Evolutionary conservation across 345 rosid species (phyloP).

Genomic region (Pelargonium nanum): DNA sequence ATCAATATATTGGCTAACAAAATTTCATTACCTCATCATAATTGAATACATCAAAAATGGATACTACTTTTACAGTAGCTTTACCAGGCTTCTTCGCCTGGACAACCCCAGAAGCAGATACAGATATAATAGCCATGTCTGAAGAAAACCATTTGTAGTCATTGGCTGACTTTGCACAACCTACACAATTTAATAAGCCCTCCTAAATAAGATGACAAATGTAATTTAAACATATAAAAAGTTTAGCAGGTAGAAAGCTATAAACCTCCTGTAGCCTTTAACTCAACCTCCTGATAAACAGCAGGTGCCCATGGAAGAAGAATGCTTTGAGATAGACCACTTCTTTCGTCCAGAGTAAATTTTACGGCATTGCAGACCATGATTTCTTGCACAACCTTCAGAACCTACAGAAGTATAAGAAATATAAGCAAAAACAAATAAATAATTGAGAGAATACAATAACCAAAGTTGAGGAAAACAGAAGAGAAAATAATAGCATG

Average conservation of each 20-base stretch:
- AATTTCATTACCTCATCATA: slow-evolving; percentile 63
- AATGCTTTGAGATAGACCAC: slow-evolving; percentile 27
- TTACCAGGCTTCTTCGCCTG: slow-evolving; percentile 88
- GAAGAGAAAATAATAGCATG: background rate
- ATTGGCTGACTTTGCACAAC: slow-evolving; percentile 66
- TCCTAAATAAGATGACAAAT: slow-evolving; percentile 7
- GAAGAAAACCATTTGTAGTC: slow-evolving; percentile 94
- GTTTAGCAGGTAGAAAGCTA: slow-evolving; percentile 6
- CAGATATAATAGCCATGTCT: slow-evolving; percentile 45
- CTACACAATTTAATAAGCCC: slow-evolving; percentile 23
- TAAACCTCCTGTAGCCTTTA: slow-evolving; percentile 74
- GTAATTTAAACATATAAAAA: background rate
- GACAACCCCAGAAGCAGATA: slow-evolving; percentile 68
- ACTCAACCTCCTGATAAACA: slow-evolving; percentile 73
- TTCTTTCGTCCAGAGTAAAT: slow-evolving; percentile 36
- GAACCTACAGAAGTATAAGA: slow-evolving; percentile 38
- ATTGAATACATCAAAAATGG: slow-evolving; percentile 64
- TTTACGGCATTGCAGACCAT: slow-evolving; percentile 67
- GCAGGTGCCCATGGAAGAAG: slow-evolving; percentile 80
- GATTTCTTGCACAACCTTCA: slow-evolving; percentile 62
- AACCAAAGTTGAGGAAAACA: background rate
- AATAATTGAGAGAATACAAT: background rate
- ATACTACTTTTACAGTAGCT: slow-evolving; percentile 67
- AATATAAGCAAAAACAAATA: background rate
- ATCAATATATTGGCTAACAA: background rate